Percentiles rank a stretch among this genome's conserved stretches.
These are phyloP conservation scores for Eimeria sp. DNA, from an alignment of 169 alveolate genomes.

Conservation along the genomic window DNA sequence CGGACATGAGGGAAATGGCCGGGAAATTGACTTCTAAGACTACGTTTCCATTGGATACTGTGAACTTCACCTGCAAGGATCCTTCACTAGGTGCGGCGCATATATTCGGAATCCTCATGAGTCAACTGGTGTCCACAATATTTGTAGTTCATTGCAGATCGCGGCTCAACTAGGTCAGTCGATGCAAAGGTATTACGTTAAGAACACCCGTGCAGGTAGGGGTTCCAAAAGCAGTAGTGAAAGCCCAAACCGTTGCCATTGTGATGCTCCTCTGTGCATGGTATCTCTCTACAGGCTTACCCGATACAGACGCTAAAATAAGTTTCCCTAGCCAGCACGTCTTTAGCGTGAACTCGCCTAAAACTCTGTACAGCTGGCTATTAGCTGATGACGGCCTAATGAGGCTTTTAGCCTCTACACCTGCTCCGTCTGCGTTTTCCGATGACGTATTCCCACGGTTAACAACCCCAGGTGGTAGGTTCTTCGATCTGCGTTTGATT, in stretches of 20 bases:
- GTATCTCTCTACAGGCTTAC: background rate
- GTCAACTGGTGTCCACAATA: background rate
- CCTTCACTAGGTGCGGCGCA: slow-evolving; percentile 9
- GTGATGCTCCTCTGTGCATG: background rate
- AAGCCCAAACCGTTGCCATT: background rate
- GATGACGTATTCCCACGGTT: background rate
- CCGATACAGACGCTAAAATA: background rate
- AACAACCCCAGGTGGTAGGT: background rate
- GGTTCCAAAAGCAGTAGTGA: background rate
- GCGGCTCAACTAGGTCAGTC: background rate
- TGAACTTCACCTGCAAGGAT: slow-evolving; percentile 9
- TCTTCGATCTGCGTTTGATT: background rate
- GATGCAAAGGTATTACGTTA: background rate
- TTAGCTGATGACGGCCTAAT: background rate
- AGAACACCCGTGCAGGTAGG: background rate
- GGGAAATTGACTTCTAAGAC: slow-evolving; percentile 1
- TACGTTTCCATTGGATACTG: slow-evolving; percentile 5
- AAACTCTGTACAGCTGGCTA: slow-evolving; percentile 30
- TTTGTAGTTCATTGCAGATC: background rate
- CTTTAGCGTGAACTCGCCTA: background rate
- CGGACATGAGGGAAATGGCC: slow-evolving; percentile 26
- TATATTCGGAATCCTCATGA: background rate
- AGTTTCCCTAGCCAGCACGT: slow-evolving; percentile 2
- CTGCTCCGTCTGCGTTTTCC: background rate
- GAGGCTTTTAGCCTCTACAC: slow-evolving; percentile 10